Base-by-base conservation (phyloP, 2,329 filamentous ascomycete species). In the Zymoseptoria ardabiliae region DNA sequence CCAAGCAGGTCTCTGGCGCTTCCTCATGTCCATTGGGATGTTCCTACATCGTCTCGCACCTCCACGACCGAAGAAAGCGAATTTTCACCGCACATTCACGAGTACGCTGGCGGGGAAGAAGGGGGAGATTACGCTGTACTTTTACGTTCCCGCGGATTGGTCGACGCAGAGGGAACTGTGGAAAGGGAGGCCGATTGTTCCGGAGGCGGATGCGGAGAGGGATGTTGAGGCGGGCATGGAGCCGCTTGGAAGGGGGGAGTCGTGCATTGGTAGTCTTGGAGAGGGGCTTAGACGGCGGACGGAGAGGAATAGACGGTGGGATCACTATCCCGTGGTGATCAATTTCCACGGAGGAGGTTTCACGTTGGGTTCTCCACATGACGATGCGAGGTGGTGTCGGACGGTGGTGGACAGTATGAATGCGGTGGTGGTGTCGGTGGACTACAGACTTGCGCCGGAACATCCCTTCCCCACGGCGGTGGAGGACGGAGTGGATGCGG, bases 21-120 rank as follows among this genome's bases (percentile, higher is more conserved):
- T 81, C 58, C 77, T 89, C 50, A 88, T 89, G 82, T 79, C 78
- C 59, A 79, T 89, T 58, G 87, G 86, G 68, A 89, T 89, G 85
- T 77, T 81, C 61, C 75, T 90, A 48, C 87, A 90, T 70, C 81
- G 80, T 57, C 74, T 86, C 60, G 82, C 85, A 0, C 75, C 79
- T 50, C 85, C 86, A 6, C 78, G 81, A 54, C 84, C 86, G 5
- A 83, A 85, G 1, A 76, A 75, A 30, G 85, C 85, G 2, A 74
- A 78, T 28, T 90, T 90, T 73, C 77, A 78, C 53, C 80, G 79
- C 51, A 77, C 77, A 19, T 79, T 89, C 30, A 72, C 78, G 23
- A 79, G 79, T 59, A 81, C 76, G 60, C 72, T 78, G 55, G 79
- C 75, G 48, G 77, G 73, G 4, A 70, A 72, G 50, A 72, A 74